A percentile compares a stretch with the other conserved stretches of the same genome.
phyloP scores from a whole-genome alignment of 345 rosid genomes.

The Reutealis trisperma region DNA sequence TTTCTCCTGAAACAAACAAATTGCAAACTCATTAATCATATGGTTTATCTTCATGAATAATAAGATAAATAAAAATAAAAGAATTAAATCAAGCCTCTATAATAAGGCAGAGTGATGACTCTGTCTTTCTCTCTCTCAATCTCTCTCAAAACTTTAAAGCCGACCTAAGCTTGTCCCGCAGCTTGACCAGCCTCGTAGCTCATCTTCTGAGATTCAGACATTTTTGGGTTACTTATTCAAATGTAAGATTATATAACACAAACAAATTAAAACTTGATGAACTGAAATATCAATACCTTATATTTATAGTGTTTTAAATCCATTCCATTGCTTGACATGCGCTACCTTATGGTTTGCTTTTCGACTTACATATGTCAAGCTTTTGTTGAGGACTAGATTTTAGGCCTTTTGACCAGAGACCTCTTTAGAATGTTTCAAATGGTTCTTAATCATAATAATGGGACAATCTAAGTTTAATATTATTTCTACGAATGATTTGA shows the following conservation, averaged over 20 bases:
- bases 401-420: conserved; percentile 3
- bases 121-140: no score
- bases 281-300: no score
- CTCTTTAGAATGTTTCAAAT: background rate
- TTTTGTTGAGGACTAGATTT: background rate
- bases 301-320: background rate
- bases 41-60: no score
- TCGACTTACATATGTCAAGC: background rate
- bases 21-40: background rate
- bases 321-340: background rate
- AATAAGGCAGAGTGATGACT: no score
- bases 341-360: no score
- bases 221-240: background rate
- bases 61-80: no score
- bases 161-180: conserved; percentile 58
- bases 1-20: conserved; percentile 51
- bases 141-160: background rate
- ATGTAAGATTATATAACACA: no score
- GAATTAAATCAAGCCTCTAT: no score
- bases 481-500: no score
- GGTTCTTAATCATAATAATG: no score
- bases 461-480: no score
- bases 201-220: conserved; percentile 27
- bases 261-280: no score
- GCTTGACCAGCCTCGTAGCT: conserved; percentile 54